These are phyloP conservation scores for Aspergillus pseudoterreus DNA, from an alignment of 2,329 filamentous ascomycete species.

Conservation along the genomic window DNA sequence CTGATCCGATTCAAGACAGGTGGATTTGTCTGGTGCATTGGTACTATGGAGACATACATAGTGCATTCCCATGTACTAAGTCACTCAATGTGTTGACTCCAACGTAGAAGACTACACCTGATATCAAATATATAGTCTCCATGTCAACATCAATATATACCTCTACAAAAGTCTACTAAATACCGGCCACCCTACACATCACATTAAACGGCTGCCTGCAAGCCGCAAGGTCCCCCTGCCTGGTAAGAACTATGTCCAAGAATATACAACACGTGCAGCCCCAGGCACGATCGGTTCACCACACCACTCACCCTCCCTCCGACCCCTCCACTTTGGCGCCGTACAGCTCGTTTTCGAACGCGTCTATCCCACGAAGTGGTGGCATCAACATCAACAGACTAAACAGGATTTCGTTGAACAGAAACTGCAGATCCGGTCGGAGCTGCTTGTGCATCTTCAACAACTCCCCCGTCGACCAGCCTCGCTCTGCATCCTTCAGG, in stretches of 20 bases:
- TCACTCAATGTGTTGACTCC: no score
- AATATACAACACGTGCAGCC: not conserved
- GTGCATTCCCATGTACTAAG: no score
- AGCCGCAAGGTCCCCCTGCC: not conserved
- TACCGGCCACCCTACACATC: not conserved
- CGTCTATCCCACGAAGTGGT: slow-evolving; percentile 29
- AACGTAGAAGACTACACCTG: no score
- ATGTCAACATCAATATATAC: no score
- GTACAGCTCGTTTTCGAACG: slow-evolving; percentile 33
- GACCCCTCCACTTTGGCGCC: slow-evolving; percentile 1
- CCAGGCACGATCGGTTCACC: not conserved
- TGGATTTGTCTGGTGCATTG: no score
- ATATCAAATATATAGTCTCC: no score
- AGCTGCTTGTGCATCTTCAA: slow-evolving; percentile 34
- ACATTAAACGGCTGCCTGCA: not conserved
- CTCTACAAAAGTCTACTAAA: not conserved
- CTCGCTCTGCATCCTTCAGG: slow-evolving; percentile 32
- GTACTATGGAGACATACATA: no score
- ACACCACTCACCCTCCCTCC: not conserved
- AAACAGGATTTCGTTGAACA: slow-evolving; percentile 38
- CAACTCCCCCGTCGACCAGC: slow-evolving; percentile 36
- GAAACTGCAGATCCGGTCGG: slow-evolving; percentile 34
- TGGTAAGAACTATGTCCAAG: not conserved
- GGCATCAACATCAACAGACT: slow-evolving; percentile 31
- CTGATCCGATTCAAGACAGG: no score